Conservation (phyloP, 169 alveolate genomes). For the Plasmodium reichenowi region DNA sequence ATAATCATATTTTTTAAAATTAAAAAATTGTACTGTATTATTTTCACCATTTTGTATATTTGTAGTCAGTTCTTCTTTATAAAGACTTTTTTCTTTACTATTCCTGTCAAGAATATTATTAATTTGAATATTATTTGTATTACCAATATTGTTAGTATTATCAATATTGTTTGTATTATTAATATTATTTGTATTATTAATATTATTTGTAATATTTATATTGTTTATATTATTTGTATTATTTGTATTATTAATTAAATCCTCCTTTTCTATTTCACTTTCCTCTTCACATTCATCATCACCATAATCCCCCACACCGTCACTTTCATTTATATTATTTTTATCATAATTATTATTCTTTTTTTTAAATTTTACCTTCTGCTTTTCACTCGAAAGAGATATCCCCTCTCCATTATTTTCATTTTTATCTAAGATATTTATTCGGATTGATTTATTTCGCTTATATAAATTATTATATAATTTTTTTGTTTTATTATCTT, state of each 20-base stretch:
- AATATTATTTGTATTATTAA: no score
- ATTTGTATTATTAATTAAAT: neutral
- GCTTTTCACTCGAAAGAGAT: neutral
- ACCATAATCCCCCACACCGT: neutral
- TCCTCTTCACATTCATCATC: neutral
- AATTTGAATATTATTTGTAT: no score
- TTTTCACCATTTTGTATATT: neutral
- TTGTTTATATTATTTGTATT: neutral
- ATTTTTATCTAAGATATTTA: slow-evolving; percentile 3
- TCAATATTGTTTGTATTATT: no score
- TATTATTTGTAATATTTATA: no score
- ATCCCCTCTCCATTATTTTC: slow-evolving; percentile 3
- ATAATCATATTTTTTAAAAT: neutral
- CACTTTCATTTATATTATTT: slow-evolving; percentile 6
- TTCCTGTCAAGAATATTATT: no score
- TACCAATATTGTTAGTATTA: no score
- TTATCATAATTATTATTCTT: neutral
- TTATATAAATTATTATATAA: neutral
- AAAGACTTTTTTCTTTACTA: no score
- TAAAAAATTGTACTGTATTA: slow-evolving; percentile 50
- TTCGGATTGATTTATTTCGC: neutral
- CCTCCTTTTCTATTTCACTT: neutral
- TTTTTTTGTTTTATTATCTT: slow-evolving; percentile 17
- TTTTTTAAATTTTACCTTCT: neutral
- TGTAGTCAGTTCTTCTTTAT: no score